A percentile compares a stretch with the other conserved stretches of the same genome.
Conservation (phyloP, 495 filamentous ascomycete genomes). For the Xanthoparmelia taractica region DNA sequence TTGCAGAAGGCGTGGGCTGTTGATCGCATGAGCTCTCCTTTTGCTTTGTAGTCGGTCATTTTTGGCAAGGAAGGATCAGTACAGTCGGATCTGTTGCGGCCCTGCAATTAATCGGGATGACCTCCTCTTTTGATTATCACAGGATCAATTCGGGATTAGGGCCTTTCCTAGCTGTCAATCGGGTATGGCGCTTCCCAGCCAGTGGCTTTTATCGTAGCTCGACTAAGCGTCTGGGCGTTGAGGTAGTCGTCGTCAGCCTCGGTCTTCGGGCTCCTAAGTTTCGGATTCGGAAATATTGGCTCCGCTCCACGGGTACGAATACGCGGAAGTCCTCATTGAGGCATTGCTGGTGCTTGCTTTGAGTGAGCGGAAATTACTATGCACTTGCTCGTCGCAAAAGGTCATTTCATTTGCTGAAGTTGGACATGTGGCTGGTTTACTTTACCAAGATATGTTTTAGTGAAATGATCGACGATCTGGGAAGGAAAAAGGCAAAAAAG, state of each 20-base stretch:
- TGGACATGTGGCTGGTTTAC: too few relatives aligned
- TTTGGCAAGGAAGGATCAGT: not conserved
- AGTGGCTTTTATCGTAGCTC: not conserved
- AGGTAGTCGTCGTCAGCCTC: conserved; percentile 15
- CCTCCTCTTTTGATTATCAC: not conserved
- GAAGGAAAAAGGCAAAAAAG: not conserved
- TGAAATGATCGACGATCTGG: not conserved
- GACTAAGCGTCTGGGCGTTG: not conserved
- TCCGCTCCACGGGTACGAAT: not conserved
- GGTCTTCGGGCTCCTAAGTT: not conserved
- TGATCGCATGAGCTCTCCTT: conserved; percentile 13
- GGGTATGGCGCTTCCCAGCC: not conserved
- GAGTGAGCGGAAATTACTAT: too few relatives aligned
- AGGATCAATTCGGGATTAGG: not conserved
- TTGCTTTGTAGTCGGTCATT: conserved; percentile 2
- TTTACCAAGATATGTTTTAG: too few relatives aligned
- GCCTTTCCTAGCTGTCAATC: not conserved
- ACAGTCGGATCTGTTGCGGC: not conserved
- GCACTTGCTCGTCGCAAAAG: too few relatives aligned
- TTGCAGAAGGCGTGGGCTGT: conserved; percentile 28
- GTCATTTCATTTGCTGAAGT: too few relatives aligned
- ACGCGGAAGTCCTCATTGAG: too few relatives aligned
- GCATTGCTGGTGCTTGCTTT: too few relatives aligned
- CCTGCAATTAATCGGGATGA: not conserved
- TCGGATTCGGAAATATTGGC: not conserved